Base-by-base conservation (phyloP, 768 basidiomycete species). In the Lactarius indigo region DNA sequence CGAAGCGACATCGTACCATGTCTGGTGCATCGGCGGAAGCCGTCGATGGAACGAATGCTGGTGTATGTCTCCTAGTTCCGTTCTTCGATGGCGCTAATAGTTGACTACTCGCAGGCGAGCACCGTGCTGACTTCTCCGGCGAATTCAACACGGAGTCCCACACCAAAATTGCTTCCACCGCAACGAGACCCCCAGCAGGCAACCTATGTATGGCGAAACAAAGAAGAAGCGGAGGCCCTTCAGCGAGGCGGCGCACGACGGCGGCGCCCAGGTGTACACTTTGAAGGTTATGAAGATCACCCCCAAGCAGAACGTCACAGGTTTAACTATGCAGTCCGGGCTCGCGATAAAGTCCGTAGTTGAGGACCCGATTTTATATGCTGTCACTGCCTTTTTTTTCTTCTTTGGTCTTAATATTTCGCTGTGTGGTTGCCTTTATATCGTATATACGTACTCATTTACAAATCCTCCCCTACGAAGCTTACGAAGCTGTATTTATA, bases 1-100 rank as follows among this genome's bases (percentile, higher is more conserved):
- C 79, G 44, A 87, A 83, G 72, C 81, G 84, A 71, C 81, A 87
- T 73, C 84, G 87, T 37, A 87, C 88, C 8, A 79, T 92, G 50
- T 92, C 91, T 18, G 82, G 84, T 42, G 87, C 86, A 39, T 93
- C 91, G 50, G 79, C 90, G 37, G 91, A 93, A 74, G 91, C 90
- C 30, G 83, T 86, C 70, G 86, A 92, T 72, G 91, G 91, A 42
- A 91, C 90, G 8, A 64, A 66, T 23, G 70, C 69, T 63, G 87
- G 88, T 58, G 91, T 92, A 75, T 76, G 89, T 73, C 41, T 74
- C 12, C 17, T 35, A 5, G n/a, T 60, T 63, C 37, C 64, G n/a
- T 64, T 13, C 31, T 62, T 64, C 35, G 47, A 39, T 1, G 20
- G 39, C 30, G 50, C 44, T 55, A n/a, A 47, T 35, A 47, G 66